These are phyloP conservation scores for Coix lacrymajobi DNA, from an alignment of 176 grass and related monocot genomes.

Conservation along the genomic window DNA sequence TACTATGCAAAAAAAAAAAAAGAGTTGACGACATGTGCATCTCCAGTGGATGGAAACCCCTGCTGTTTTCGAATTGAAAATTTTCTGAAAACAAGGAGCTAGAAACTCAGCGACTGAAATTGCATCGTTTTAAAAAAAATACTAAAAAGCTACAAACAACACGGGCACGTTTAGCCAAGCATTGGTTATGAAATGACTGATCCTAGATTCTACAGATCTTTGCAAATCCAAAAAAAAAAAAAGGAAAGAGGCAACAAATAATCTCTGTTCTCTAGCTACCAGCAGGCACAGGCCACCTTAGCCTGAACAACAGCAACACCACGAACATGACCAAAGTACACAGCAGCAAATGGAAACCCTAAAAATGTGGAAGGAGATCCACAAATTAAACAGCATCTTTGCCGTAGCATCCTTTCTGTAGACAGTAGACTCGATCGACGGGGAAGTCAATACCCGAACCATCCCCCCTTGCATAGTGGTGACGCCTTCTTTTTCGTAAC, in stretches of 20 bases:
- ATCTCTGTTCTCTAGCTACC: constrained; percentile 27
- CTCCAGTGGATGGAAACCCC: not conserved
- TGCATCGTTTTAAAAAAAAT: not conserved
- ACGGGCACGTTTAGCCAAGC: not conserved
- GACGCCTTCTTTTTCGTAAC: constrained; percentile 2
- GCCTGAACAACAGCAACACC: constrained; percentile 18
- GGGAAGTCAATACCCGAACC: constrained; percentile 99
- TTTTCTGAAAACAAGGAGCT: not conserved
- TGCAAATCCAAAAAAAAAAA: constrained; percentile 1
- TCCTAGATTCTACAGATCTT: constrained; percentile 23
- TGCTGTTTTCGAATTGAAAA: not conserved
- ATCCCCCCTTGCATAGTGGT: constrained; percentile 88
- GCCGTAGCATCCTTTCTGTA: constrained; percentile 10
- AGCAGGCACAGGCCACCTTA: constrained; percentile 20
- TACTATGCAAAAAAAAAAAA: not conserved
- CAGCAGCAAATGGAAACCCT: not conserved
- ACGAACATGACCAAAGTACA: constrained; percentile 19
- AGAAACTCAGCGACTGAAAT: not conserved
- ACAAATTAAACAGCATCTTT: constrained; percentile 11
- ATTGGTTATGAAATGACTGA: not conserved
- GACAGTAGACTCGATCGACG: not conserved
- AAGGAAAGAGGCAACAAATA: not conserved
- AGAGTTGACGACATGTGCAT: not conserved
- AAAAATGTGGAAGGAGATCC: not conserved
- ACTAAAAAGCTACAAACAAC: not conserved